Conservation (phyloP, 176 grass and related monocot species). For the Phoenix roebelenii region DNA sequence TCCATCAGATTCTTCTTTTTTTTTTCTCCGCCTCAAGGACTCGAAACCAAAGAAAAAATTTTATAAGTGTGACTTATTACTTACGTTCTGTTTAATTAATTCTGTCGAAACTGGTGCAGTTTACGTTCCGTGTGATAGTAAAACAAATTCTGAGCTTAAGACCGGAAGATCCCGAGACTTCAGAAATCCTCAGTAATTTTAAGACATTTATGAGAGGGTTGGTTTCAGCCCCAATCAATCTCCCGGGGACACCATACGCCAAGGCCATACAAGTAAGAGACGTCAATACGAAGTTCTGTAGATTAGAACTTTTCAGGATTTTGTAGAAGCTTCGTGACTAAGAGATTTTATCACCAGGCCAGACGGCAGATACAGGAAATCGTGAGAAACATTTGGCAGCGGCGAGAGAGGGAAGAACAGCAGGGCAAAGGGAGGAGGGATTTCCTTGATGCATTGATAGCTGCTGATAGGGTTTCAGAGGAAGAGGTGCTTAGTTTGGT, state of each 20-base stretch:
- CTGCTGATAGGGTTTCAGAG: neutral
- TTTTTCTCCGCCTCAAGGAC: too few species aligned
- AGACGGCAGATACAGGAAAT: neutral
- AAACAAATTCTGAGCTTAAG: conserved; percentile 11
- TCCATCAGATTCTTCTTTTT: too few species aligned
- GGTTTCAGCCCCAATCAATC: conserved; percentile 2
- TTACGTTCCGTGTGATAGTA: conserved; percentile 13
- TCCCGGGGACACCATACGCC: neutral
- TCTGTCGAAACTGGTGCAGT: neutral
- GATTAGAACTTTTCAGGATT: too few species aligned
- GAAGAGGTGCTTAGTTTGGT: conserved; percentile 6
- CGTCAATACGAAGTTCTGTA: too few species aligned
- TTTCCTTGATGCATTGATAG: conserved; percentile 1
- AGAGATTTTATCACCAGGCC: neutral
- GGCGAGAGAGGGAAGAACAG: neutral
- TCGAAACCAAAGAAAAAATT: too few species aligned
- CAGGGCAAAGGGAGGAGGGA: neutral
- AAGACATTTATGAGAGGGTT: conserved; percentile 14
- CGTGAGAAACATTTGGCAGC: neutral
- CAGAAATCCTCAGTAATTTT: neutral
- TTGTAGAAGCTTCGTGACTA: too few species aligned
- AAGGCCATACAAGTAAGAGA: conserved; percentile 9
- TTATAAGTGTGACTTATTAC: too few species aligned
- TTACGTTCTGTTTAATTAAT: too few species aligned
- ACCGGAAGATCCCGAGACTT: neutral